These are phyloP conservation scores for Thraustochytrium striatum DNA, from an alignment of 352 stramenopile genomes.

Conservation along the genomic window DNA sequence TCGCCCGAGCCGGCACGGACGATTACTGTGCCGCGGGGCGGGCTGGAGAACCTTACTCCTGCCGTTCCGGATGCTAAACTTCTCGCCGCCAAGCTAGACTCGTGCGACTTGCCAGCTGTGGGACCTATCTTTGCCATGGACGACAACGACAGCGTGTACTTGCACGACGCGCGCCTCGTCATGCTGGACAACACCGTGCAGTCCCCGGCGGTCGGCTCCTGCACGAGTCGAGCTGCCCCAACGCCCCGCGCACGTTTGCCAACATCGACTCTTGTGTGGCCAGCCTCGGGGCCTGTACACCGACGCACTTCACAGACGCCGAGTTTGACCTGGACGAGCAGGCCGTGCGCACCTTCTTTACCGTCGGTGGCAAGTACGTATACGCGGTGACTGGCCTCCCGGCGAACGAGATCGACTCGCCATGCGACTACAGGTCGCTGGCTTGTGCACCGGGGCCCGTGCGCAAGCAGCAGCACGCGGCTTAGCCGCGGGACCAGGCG, in stretches of 20 bases:
- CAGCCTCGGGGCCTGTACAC: conserved; percentile 8
- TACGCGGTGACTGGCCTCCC: conserved; percentile 43
- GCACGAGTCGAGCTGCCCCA: conserved; percentile 13
- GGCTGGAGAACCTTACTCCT: not conserved
- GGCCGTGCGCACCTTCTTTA: conserved; percentile 26
- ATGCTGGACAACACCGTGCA: not conserved
- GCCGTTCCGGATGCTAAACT: not conserved
- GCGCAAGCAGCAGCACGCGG: not conserved
- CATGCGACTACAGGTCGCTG: conserved; percentile 26
- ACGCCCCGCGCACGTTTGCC: conserved; percentile 45
- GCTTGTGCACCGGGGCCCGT: not conserved
- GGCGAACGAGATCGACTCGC: not conserved
- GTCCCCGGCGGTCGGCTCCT: not conserved
- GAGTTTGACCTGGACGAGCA: conserved; percentile 7
- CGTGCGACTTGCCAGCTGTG: not conserved
- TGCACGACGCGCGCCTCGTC: not conserved
- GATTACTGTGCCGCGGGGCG: not conserved
- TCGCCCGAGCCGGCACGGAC: not conserved
- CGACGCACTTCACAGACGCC: conserved; percentile 6
- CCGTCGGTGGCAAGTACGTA: conserved; percentile 10
- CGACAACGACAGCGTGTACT: not conserved
- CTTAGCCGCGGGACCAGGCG: not conserved
- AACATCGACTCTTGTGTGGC: conserved; percentile 46
- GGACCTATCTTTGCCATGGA: not conserved
- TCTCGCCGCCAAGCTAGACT: not conserved